These are phyloP conservation scores for Eucalyptus polybractea DNA, from an alignment of 345 rosid genomes.

Conservation along the genomic window DNA sequence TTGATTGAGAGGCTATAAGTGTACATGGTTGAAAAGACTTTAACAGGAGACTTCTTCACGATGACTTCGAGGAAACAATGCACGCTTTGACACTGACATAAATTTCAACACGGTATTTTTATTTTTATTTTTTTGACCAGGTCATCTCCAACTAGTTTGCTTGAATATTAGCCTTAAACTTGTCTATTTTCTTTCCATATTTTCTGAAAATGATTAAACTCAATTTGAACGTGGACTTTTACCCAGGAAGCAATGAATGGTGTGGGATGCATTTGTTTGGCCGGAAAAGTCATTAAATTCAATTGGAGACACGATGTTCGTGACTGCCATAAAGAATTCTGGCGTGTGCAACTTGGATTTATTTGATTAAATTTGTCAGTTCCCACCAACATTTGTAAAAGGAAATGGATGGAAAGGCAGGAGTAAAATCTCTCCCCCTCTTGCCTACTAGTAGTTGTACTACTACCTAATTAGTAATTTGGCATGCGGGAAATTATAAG, in stretches of 20 bases:
- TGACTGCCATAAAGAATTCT: not conserved
- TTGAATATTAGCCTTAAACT: not conserved
- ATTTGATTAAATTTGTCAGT: not conserved
- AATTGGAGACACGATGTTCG: not conserved
- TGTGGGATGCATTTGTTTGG: not conserved
- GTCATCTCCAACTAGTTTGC: not conserved
- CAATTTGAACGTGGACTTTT: not conserved
- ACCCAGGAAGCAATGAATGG: not conserved
- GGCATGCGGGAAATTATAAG: not conserved
- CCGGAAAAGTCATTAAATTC: not conserved
- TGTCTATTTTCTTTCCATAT: not conserved
- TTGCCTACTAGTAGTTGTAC: not conserved
- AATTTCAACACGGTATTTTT: not conserved
- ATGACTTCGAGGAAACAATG: not conserved
- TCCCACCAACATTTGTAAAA: not conserved
- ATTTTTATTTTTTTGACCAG: not conserved
- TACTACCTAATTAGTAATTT: not conserved
- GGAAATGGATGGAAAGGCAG: not conserved
- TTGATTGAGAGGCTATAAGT: not conserved
- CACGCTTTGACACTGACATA: not conserved
- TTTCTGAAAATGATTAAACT: not conserved
- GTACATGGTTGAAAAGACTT: not conserved
- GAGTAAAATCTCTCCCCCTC: not conserved
- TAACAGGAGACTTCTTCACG: not conserved
- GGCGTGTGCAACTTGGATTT: not conserved